Conservation (phyloP, 176 grass and related monocot genomes). For the Microstegium vimineum region DNA sequence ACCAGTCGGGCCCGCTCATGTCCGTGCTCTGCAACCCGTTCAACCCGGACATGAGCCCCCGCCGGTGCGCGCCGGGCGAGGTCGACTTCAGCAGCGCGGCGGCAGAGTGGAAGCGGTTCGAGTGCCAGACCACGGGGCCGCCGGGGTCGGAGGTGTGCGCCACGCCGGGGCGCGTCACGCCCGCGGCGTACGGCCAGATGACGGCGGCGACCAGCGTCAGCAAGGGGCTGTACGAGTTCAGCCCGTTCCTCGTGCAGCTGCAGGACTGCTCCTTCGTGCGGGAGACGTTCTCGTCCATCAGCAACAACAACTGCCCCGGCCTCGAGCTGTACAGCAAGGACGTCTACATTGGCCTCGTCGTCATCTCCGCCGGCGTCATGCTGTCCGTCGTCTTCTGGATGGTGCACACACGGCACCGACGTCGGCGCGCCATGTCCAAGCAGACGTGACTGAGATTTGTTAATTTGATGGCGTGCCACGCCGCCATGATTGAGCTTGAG, state of each 20-base stretch:
- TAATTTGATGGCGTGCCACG: not conserved
- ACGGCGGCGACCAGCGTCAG: constrained; percentile 55
- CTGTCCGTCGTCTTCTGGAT: constrained; percentile 70
- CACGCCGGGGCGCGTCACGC: constrained; percentile 59
- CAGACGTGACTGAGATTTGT: not conserved
- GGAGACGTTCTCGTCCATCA: constrained; percentile 65
- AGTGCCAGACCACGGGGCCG: constrained; percentile 33
- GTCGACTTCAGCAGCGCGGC: constrained; percentile 56
- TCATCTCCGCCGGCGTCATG: constrained; percentile 59
- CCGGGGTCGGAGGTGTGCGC: constrained; percentile 54
- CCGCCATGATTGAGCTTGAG: not conserved
- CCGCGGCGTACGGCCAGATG: constrained; percentile 71
- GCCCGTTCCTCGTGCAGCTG: constrained; percentile 71
- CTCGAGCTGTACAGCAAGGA: constrained; percentile 52
- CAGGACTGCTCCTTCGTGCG: constrained; percentile 85
- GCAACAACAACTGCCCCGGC: constrained; percentile 61
- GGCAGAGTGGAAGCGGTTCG: constrained; percentile 62
- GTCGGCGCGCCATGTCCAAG: constrained; percentile 51
- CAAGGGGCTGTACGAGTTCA: constrained; percentile 59
- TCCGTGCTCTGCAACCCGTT: constrained; percentile 71
- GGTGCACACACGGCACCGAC: constrained; percentile 60
- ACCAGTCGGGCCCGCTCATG: constrained; percentile 83
- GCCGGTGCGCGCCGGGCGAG: constrained; percentile 50
- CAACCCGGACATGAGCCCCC: constrained; percentile 52
- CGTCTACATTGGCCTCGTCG: constrained; percentile 55